A percentile compares a stretch with the other conserved stretches of the same genome.
Conservation (phyloP, 2,329 filamentous ascomycete species). For the Pseudocercospora macadamiae region DNA sequence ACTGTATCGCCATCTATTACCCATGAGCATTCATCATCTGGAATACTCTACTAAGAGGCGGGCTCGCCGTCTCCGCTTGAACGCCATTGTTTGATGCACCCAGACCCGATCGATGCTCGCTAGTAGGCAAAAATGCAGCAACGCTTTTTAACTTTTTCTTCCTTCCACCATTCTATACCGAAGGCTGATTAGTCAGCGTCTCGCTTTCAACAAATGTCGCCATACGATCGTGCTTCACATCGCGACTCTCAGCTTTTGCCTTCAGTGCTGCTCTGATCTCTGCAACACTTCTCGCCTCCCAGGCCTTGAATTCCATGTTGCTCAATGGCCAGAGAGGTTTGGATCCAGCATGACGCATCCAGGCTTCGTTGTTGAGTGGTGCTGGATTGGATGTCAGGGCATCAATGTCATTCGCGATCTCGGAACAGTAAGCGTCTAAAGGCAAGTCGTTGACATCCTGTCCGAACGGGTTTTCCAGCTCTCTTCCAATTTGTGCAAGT, state of each 20-base stretch:
- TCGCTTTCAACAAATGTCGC: constrained; percentile 28
- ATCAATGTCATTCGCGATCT: constrained; percentile 74
- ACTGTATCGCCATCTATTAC: not conserved
- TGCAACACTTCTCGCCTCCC: constrained; percentile 42
- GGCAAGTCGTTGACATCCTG: constrained; percentile 81
- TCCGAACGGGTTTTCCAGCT: constrained; percentile 86
- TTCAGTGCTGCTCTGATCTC: constrained; percentile 50
- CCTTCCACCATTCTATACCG: not conserved
- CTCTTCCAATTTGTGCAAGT: constrained; percentile 72
- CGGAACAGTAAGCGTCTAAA: constrained; percentile 74
- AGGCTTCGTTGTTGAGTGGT: constrained; percentile 54
- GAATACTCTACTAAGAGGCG: not conserved
- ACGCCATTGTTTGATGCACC: not conserved
- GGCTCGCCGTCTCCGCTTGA: not conserved
- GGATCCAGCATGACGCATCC: constrained; percentile 54
- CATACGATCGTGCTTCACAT: constrained; percentile 31
- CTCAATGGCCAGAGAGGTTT: constrained; percentile 62
- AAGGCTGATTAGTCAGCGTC: constrained; percentile 17
- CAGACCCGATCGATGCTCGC: not conserved
- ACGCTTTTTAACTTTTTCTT: not conserved
- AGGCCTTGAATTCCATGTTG: constrained; percentile 43
- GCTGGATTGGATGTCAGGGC: constrained; percentile 65
- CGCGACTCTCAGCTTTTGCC: constrained; percentile 41
- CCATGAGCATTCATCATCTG: not conserved
- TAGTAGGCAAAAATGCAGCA: not conserved